Conservation (phyloP, 2,329 filamentous ascomycete species). For the Sphaerostilbella broomeana region DNA sequence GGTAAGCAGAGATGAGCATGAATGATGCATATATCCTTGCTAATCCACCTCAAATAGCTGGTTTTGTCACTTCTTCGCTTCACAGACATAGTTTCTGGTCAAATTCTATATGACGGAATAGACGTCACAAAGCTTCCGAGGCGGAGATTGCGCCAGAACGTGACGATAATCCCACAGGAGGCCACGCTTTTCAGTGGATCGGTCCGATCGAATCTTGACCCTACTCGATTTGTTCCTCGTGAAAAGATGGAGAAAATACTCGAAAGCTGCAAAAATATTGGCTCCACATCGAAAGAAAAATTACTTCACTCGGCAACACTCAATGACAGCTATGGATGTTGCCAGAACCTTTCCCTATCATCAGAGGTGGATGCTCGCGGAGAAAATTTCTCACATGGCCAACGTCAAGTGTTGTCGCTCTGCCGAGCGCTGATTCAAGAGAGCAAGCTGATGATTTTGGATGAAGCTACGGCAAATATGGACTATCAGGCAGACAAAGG, state of each 20-base stretch:
- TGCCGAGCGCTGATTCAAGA: constrained; percentile 47
- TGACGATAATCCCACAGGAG: constrained; percentile 52
- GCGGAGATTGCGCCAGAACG: constrained; percentile 41
- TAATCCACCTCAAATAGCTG: constrained; percentile 22
- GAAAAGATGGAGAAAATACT: constrained; percentile 51
- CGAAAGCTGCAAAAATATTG: constrained; percentile 53
- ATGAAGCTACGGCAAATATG: constrained; percentile 53
- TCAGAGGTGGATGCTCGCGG: constrained; percentile 44
- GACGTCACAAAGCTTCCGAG: constrained; percentile 46
- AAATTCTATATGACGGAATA: constrained; percentile 46
- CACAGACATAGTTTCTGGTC: constrained; percentile 41
- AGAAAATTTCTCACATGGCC: constrained; percentile 50
- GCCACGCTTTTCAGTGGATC: constrained; percentile 48
- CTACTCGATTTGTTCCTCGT: constrained; percentile 49
- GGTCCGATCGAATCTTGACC: constrained; percentile 54
- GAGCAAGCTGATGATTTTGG: constrained; percentile 47
- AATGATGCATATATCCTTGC: background rate
- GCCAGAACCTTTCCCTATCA: constrained; percentile 27
- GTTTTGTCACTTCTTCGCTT: constrained; percentile 49
- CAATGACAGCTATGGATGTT: constrained; percentile 13
- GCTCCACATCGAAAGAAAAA: constrained; percentile 35
- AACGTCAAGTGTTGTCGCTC: constrained; percentile 49
- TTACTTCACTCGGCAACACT: constrained; percentile 24
- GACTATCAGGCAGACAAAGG: constrained; percentile 49
- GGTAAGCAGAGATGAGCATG: constrained; percentile 33